Percentiles rank a stretch among this genome's conserved stretches.
phyloP scores from a whole-genome alignment of 495 filamentous ascomycete genomes.

The Hypoxylon crocopeplum region DNA sequence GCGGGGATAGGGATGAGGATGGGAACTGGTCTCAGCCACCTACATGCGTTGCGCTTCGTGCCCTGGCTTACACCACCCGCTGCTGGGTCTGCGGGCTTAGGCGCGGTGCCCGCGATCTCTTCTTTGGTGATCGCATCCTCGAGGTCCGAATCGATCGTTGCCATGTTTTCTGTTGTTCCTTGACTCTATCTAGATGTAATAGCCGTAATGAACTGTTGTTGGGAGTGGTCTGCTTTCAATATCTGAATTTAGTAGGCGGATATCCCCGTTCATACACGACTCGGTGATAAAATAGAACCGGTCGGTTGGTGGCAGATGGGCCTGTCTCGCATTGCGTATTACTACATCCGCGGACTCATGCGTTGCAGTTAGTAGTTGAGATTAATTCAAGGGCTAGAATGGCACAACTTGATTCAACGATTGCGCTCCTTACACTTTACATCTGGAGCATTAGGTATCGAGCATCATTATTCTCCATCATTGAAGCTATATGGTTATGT shows the following conservation, averaged over 20 bases:
- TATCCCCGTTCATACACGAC: background rate
- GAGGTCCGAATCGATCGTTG: constrained; percentile 27
- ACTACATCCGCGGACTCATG: constrained; percentile 1
- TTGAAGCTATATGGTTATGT: no score
- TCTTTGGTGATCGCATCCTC: constrained; percentile 41
- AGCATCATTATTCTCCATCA: no score
- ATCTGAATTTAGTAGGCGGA: no score
- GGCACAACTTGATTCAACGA: no score
- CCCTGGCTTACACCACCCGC: constrained; percentile 19
- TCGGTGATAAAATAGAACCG: constrained; percentile 37
- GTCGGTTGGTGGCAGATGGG: background rate
- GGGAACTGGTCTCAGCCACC: constrained; percentile 14
- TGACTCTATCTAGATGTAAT: no score
- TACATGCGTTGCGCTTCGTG: constrained; percentile 42
- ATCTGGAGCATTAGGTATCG: no score
- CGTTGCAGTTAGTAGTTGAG: constrained; percentile 1
- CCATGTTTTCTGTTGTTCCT: no score
- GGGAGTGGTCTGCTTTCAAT: no score
- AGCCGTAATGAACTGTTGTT: background rate
- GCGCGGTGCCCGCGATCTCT: constrained; percentile 39
- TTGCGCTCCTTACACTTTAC: no score
- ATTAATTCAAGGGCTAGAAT: no score
- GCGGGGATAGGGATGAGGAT: background rate
- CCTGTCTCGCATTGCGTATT: constrained; percentile 16
- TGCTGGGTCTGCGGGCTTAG: constrained; percentile 2